These are phyloP conservation scores for Neurospora sp. DNA, from an alignment of 2,329 filamentous ascomycete genomes.

Conservation along the genomic window DNA sequence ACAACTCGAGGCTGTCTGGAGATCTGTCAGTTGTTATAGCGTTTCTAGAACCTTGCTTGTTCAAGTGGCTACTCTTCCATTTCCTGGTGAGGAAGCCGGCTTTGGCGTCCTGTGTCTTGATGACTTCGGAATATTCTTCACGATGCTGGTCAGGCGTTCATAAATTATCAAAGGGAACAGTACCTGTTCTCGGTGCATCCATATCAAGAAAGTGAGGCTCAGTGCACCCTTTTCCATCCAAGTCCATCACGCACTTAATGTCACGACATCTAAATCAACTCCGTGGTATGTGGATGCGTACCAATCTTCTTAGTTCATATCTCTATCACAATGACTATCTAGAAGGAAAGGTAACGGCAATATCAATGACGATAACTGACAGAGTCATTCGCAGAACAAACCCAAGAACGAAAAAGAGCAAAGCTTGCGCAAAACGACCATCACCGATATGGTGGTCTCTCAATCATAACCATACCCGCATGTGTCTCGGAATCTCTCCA, in stretches of 20 bases:
- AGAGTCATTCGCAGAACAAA: background rate
- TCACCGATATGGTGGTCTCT: background rate
- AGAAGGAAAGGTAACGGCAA: background rate
- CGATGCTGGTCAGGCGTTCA: background rate
- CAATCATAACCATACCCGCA: background rate
- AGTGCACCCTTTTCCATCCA: background rate
- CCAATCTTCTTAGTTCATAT: background rate
- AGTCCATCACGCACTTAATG: background rate
- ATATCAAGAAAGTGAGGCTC: background rate
- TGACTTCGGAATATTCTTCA: background rate
- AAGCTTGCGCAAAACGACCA: background rate
- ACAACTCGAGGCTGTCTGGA: background rate
- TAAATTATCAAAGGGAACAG: background rate
- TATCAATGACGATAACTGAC: background rate
- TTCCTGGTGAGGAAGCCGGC: background rate
- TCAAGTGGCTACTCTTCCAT: background rate
- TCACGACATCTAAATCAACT: background rate
- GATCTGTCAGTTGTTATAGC: background rate
- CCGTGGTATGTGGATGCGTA: background rate
- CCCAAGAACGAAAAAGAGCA: background rate
- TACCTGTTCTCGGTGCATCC: background rate
- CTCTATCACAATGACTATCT: background rate
- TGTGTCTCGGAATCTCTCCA: background rate
- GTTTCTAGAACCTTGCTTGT: background rate
- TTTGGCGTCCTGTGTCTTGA: background rate